These are phyloP conservation scores for Boletellus emodensis DNA, from an alignment of 768 basidiomycete genomes.

Conservation along the genomic window DNA sequence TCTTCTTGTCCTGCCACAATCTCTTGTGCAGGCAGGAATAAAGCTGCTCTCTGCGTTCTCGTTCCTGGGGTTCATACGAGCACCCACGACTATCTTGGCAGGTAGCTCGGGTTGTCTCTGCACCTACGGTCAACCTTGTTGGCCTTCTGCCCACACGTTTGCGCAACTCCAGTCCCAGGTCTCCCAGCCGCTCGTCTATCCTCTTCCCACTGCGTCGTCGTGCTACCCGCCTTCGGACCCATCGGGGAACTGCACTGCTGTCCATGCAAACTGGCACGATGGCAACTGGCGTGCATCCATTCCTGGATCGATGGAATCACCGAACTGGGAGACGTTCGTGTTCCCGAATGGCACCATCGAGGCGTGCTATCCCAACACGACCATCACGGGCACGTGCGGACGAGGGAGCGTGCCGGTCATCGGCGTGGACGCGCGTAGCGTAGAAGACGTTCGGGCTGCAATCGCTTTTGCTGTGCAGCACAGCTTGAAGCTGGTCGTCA, in stretches of 20 bases:
- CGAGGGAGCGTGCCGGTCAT: constrained; percentile 19
- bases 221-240: constrained; percentile 39
- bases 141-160: constrained; percentile 38
- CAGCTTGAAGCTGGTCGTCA: constrained; percentile 17
- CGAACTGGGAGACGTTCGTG: constrained; percentile 32
- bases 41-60: too few species aligned
- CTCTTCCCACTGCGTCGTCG: constrained; percentile 36
- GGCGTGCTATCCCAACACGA: constrained; percentile 33
- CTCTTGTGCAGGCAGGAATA: too few species aligned
- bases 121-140: constrained; percentile 36
- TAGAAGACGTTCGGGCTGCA: constrained; percentile 18
- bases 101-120: constrained; percentile 31
- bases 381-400: constrained; percentile 12
- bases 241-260: constrained; percentile 37
- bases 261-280: constrained; percentile 26
- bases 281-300: constrained; percentile 40
- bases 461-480: constrained; percentile 19
- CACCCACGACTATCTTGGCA: neutral
- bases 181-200: constrained; percentile 43
- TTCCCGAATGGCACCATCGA: constrained; percentile 46
- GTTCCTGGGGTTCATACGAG: too few species aligned
- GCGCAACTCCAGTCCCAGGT: constrained; percentile 31
- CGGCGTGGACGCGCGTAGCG: constrained; percentile 17
- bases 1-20: too few species aligned
- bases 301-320: constrained; percentile 37